Conservation (phyloP, 768 basidiomycete species). For the Russula ochroleuca region DNA sequence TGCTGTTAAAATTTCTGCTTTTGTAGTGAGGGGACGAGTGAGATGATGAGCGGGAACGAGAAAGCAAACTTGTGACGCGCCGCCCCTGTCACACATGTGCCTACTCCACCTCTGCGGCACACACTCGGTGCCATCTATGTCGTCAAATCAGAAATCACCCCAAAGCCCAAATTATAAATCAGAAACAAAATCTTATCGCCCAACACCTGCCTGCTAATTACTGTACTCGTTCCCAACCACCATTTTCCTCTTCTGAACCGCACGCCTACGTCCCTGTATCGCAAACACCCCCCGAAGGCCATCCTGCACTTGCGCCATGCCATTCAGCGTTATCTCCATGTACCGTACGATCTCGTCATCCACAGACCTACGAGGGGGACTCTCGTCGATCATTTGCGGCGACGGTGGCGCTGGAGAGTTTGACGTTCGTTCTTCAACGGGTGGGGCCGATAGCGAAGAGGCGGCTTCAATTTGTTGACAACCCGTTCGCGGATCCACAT, state of each 20-base stretch:
- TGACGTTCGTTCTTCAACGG: background rate
- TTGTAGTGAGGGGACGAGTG: background rate
- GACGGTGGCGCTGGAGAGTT: background rate
- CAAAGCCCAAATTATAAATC: background rate
- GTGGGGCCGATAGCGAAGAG: background rate
- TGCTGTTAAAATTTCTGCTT: background rate
- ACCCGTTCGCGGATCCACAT: background rate
- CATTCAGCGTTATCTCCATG: conserved; percentile 12
- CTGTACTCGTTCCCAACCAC: background rate
- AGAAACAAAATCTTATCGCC: too few relatives aligned
- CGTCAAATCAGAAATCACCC: background rate
- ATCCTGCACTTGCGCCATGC: conserved; percentile 15
- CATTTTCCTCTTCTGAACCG: conserved; percentile 4
- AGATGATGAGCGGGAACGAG: background rate
- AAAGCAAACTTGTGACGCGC: background rate
- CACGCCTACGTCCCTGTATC: conserved; percentile 14
- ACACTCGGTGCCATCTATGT: too few relatives aligned
- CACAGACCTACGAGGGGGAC: background rate
- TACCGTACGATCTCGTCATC: conserved; percentile 8
- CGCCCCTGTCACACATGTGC: background rate
- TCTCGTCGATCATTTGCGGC: background rate
- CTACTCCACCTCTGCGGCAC: too few relatives aligned
- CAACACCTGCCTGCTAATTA: background rate
- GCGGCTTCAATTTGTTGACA: background rate
- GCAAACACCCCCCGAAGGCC: conserved; percentile 15